phyloP scores from a whole-genome alignment of 148 eudicot species.

The Bassia scoparia region DNA sequence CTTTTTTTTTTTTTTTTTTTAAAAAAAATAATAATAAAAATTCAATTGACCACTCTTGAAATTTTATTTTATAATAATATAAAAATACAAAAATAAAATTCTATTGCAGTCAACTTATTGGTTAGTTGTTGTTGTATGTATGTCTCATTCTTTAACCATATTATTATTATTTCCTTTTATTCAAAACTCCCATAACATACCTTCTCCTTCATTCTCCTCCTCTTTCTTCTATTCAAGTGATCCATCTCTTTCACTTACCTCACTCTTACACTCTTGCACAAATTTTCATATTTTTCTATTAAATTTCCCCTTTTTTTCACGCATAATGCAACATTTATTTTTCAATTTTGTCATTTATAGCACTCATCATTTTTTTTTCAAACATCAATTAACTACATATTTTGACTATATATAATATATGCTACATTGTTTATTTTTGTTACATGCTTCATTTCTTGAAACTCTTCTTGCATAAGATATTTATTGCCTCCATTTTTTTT shows the following conservation, averaged over 20 bases:
- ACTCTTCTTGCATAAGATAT: background rate
- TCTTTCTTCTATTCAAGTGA: conserved; percentile 24
- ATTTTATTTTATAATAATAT: background rate
- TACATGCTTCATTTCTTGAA: background rate
- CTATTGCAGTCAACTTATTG: background rate
- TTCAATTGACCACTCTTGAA: conserved; percentile 1
- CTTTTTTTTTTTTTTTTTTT: conserved; percentile 2
- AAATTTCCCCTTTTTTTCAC: background rate
- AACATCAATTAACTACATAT: background rate
- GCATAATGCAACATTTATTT: background rate
- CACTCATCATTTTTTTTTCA: background rate
- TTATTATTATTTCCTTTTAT: conserved; percentile 23
- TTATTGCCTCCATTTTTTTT: background rate
- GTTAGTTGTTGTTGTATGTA: conserved; percentile 15
- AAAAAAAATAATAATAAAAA: no score
- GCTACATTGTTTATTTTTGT: background rate
- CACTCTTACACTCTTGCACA: conserved; percentile 24
- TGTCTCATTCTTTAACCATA: conserved; percentile 5
- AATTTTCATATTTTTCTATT: conserved; percentile 6
- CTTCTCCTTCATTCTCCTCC: conserved; percentile 19
- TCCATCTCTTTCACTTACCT: conserved; percentile 19
- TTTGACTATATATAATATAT: background rate
- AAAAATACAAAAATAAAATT: background rate
- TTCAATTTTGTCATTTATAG: background rate
- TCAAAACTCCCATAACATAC: conserved; percentile 19